Percentiles rank a stretch among this genome's conserved stretches.
phyloP scores from a whole-genome alignment of 371 early-diverging fungal genomes.

The Lichtheimia ramosa region DNA sequence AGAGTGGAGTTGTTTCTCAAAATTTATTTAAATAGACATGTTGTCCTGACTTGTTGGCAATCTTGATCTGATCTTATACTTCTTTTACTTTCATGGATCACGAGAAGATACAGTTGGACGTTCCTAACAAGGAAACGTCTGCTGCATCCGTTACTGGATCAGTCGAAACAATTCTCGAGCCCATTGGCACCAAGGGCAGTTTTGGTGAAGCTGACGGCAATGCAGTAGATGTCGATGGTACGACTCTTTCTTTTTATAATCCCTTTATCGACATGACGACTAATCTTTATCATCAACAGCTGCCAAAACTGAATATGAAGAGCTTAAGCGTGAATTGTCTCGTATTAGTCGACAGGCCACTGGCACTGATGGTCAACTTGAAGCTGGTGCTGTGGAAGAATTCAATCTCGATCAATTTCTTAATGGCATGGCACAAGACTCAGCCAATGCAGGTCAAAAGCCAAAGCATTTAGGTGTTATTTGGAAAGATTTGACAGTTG shows the following conservation, averaged over 20 bases:
- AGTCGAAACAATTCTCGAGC: constrained; percentile 13
- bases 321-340: constrained; percentile 43
- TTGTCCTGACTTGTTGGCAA: too few relatives aligned
- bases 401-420: constrained; percentile 37
- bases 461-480: constrained; percentile 46
- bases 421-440: constrained; percentile 12
- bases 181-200: constrained; percentile 13
- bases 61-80: too few relatives aligned
- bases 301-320: constrained; percentile 43
- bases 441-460: constrained; percentile 20
- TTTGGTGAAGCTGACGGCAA: constrained; percentile 48
- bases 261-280: neutral
- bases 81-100: neutral
- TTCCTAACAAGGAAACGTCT: neutral
- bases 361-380: constrained; percentile 11
- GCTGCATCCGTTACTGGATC: constrained; percentile 3
- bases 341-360: constrained; percentile 27
- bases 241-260: neutral
- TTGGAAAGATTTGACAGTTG: constrained; percentile 46
- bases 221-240: constrained; percentile 45
- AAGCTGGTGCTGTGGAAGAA: constrained; percentile 27
- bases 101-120: constrained; percentile 2
- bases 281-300: constrained; percentile 9
- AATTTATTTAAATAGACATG: too few relatives aligned
- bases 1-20: too few relatives aligned